phyloP scores from a whole-genome alignment of 805 yeast species.

The Cyberlindnera meyerae region DNA sequence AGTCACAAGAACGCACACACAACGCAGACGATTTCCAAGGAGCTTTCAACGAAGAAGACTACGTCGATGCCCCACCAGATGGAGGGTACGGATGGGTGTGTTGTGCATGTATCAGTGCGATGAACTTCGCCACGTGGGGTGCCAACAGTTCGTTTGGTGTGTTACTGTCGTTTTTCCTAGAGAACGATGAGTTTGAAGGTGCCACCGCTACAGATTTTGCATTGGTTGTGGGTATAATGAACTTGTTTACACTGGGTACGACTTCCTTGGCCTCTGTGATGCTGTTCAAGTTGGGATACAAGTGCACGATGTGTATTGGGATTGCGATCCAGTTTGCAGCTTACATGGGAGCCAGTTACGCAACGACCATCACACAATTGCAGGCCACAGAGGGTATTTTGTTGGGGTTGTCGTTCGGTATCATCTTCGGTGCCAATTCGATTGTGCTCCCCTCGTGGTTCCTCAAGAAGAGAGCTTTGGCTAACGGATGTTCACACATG shows the following conservation, averaged over 20 bases:
- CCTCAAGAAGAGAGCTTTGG: constrained; percentile 40
- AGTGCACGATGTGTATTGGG: constrained; percentile 35
- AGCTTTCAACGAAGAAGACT: constrained; percentile 27
- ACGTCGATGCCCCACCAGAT: constrained; percentile 38
- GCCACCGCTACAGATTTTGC: constrained; percentile 51
- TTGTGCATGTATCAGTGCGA: constrained; percentile 30
- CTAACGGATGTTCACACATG: constrained; percentile 43
- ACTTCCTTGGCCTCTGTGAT: constrained; percentile 44
- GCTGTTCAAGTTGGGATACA: constrained; percentile 40
- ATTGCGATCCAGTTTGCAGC: constrained; percentile 40
- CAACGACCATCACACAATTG: constrained; percentile 45
- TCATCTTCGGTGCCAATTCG: constrained; percentile 49
- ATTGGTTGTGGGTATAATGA: constrained; percentile 48
- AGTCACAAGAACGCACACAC: neutral
- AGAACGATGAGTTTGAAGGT: constrained; percentile 38
- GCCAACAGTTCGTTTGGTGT: constrained; percentile 51
- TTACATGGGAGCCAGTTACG: constrained; percentile 47
- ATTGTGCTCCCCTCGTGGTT: constrained; percentile 53
- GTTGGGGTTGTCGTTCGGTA: constrained; percentile 45
- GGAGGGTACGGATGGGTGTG: constrained; percentile 49
- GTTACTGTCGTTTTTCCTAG: constrained; percentile 43
- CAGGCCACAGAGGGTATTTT: constrained; percentile 49
- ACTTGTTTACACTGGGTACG: constrained; percentile 46
- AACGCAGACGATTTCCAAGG: constrained; percentile 14
- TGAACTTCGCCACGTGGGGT: constrained; percentile 29